phyloP scores from a whole-genome alignment of 2,329 filamentous ascomycete genomes.

The Aspergillaceae sp. region DNA sequence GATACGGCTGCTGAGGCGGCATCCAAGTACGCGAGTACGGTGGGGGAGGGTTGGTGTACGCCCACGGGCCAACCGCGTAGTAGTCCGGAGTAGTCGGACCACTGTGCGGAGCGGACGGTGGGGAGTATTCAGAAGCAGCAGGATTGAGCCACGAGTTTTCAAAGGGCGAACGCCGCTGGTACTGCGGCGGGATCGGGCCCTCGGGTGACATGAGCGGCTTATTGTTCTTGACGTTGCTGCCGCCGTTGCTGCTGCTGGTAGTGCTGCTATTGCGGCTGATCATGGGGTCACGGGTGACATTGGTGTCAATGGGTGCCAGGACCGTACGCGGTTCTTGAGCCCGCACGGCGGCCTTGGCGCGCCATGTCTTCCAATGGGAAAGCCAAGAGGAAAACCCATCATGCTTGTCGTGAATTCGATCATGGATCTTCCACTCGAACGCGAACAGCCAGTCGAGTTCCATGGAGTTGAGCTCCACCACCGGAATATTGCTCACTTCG shows the following conservation, averaged over 20 bases:
- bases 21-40: constrained; percentile 35
- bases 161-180: constrained; percentile 37
- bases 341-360: constrained; percentile 42
- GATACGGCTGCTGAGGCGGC: constrained; percentile 27
- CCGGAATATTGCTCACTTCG: constrained; percentile 82
- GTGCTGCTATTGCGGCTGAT: constrained; percentile 30
- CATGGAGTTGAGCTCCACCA: constrained; percentile 72
- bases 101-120: constrained; percentile 42
- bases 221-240: constrained; percentile 22
- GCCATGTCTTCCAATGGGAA: constrained; percentile 58
- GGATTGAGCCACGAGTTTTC: constrained; percentile 47
- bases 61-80: constrained; percentile 37
- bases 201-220: constrained; percentile 43
- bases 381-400: constrained; percentile 58
- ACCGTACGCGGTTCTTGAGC: constrained; percentile 40
- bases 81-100: constrained; percentile 42
- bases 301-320: constrained; percentile 58
- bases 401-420: constrained; percentile 69
- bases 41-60: constrained; percentile 34
- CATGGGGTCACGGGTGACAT: constrained; percentile 46
- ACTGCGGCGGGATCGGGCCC: constrained; percentile 42
- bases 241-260: neutral
- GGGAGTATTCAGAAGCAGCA: constrained; percentile 42
- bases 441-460: constrained; percentile 81
- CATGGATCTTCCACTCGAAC: constrained; percentile 77